Evolutionary conservation across 768 basidiomycete genomes (phyloP), one percentile per base, ranked within the genome.

Genomic region (Kockovaella imperatae): DNA sequence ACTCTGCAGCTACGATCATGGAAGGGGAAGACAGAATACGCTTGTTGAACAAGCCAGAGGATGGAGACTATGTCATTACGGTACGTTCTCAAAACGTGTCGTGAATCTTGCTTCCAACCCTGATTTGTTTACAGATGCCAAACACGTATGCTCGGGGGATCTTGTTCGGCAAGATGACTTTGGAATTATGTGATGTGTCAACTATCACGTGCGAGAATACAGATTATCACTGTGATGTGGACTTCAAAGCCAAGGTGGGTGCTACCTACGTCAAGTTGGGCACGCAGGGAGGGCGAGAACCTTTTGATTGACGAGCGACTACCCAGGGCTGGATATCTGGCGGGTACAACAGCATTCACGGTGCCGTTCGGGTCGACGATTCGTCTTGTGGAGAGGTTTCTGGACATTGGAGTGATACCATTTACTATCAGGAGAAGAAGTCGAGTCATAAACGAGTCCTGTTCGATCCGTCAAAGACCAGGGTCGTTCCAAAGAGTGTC

Each of bases 161-260:
- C 49, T 53, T 76, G 14, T 75, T 76, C 48, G 74, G 74, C 35
- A 74, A 74, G 77, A 93, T 99, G 90, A 84, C 96, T 23, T 76
- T 93, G 44, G 95, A 99, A 74, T 76, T 99, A 18, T 91, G 93
- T 4, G 95, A 97, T 71, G 79, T 80, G 28, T 89, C 87, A 59
- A 78, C 75, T 6, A 87, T 88, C 49, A 82, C 80, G 75, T 90
- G 89, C 74, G 83, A 86, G 62, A 81, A 80, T 60, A 80, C 80
- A 35, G 81, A 80, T 17, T 69, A 87, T 53, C 73, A 69, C 38
- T 86, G 85, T 52, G 89, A 93, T 65, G 74, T 97, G 29, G 89
- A 96, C 58, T 99, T 97, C 77, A 97, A 96, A 78, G 91, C 90
- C 32, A 97, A 95, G 80, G 88, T 86, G 42, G 41, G 74, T 57